Evolutionary conservation across 371 early-diverging fungal genomes (phyloP).

Genomic region (Mortierella sp.): DNA sequence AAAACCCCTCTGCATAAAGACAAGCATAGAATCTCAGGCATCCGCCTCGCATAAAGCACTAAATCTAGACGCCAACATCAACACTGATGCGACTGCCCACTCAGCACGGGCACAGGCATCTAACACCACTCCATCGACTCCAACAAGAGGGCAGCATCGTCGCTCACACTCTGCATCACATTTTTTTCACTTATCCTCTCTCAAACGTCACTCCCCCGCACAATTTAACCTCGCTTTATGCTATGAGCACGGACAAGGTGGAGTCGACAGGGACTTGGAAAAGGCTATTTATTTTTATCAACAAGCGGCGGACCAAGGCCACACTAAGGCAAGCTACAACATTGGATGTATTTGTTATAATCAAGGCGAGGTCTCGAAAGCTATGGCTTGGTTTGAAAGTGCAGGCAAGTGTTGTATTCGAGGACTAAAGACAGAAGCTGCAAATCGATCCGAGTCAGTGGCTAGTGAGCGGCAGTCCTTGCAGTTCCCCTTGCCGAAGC

Average conservation of each 20-base stretch:
- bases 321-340: conserved; percentile 51
- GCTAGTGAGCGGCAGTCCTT: not conserved
- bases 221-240: conserved; percentile 51
- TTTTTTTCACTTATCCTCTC: conserved; percentile 51
- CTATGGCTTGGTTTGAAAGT: conserved; percentile 47
- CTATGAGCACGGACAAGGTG: conserved; percentile 52
- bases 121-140: not conserved
- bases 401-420: conserved; percentile 39
- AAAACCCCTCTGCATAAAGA: not conserved
- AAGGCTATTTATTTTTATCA: conserved; percentile 46
- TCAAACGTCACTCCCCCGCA: conserved; percentile 46
- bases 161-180: conserved; percentile 53
- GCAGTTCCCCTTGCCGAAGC: conserved; percentile 23
- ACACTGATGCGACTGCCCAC: not conserved
- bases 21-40: not conserved
- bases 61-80: not conserved
- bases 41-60: not conserved
- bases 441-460: not conserved
- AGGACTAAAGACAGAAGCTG: not conserved
- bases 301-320: conserved; percentile 48
- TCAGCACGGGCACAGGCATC: not conserved
- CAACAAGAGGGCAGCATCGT: conserved; percentile 25
- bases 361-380: conserved; percentile 34
- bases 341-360: conserved; percentile 48
- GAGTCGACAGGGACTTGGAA: conserved; percentile 33